Base-by-base conservation (phyloP, 768 basidiomycete genomes). In the Candolleomyces eurysporus region DNA sequence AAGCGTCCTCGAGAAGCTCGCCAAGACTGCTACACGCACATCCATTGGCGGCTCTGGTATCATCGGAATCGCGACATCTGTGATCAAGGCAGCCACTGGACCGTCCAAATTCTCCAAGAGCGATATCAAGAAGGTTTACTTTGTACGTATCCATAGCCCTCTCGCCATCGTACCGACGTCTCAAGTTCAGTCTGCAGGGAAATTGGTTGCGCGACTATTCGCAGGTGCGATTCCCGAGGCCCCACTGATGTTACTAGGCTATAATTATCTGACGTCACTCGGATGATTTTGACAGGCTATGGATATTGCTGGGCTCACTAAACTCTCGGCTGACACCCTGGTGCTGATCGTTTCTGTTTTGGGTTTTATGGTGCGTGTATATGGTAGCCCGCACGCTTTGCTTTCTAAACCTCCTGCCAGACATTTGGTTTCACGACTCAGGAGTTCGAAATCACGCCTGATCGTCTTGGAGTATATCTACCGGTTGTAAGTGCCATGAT, bases 191-290 rank as follows among this genome's bases (percentile, higher is more conserved):
- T 9, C 45, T 49, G 10, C 42, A 85, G 84, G 86, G 86, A 50
- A 88, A 88, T 63, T 88, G 88, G 88, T 73, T 90, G 22, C 74
- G 88, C 63, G 88, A 90, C 69, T 89, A 89, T 67, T 87, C 85
- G 26, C 83, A 86, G 75, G 83, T 82, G 62, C 21, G 66, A 57
- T 32, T 48, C 32, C 36, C 36, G 11, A 52, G 48, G 31, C 40
- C 22, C 22, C 42, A 45, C 42, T 43, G 22, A 13, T 16, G 42
- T 36, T 36, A 3, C 36, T 36, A 36, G 36, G 36, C 6, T 36
- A 36, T 3, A 26, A 26, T 11, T 36, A 19, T 61, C 39, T 54
- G 31, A 48, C 49, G 59, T 61, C 56, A 42, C 43, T 31, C 50
- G 45, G 19, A 19, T 59, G 64, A 36, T 17, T 9, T 45, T 22